These are phyloP conservation scores for Irpex sp. DNA, from an alignment of 1,284 basidiomycete genomes.

Conservation along the genomic window DNA sequence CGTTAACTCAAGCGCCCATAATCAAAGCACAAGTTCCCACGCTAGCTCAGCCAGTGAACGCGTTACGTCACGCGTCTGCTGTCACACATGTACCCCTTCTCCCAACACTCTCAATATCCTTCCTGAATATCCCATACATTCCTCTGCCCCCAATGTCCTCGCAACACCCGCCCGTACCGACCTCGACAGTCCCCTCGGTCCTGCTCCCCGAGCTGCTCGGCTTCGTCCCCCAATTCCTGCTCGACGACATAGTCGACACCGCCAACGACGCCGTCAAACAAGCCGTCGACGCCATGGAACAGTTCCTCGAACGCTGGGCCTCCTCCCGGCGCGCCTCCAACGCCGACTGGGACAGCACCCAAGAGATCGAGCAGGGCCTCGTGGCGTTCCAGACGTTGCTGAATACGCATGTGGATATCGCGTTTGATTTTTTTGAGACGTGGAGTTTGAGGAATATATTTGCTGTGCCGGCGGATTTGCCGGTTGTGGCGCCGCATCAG, in stretches of 20 bases:
- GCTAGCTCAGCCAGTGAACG: neutral
- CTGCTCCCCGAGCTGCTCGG: conserved; percentile 62
- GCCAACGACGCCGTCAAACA: conserved; percentile 67
- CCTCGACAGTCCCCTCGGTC: conserved; percentile 38
- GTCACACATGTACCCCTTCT: neutral
- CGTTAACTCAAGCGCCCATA: too few species aligned
- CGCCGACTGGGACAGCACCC: conserved; percentile 52
- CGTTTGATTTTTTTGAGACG: conserved; percentile 78
- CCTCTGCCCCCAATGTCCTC: too few species aligned
- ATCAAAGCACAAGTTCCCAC: too few species aligned
- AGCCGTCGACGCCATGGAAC: conserved; percentile 71
- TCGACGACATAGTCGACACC: conserved; percentile 67
- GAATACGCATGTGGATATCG: conserved; percentile 74
- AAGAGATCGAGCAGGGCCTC: conserved; percentile 70
- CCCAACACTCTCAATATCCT: neutral
- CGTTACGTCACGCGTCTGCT: neutral
- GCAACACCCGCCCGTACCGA: neutral
- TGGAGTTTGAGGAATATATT: conserved; percentile 80
- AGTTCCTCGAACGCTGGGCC: conserved; percentile 68
- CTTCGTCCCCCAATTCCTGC: conserved; percentile 64
- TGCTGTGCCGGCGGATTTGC: conserved; percentile 58
- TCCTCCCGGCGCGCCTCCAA: conserved; percentile 45
- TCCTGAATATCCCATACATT: too few species aligned
- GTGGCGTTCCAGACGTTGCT: conserved; percentile 76
- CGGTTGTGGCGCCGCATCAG: conserved; percentile 69